Conservation (phyloP, 148 eudicot genomes). For the Agrostemma githago region DNA sequence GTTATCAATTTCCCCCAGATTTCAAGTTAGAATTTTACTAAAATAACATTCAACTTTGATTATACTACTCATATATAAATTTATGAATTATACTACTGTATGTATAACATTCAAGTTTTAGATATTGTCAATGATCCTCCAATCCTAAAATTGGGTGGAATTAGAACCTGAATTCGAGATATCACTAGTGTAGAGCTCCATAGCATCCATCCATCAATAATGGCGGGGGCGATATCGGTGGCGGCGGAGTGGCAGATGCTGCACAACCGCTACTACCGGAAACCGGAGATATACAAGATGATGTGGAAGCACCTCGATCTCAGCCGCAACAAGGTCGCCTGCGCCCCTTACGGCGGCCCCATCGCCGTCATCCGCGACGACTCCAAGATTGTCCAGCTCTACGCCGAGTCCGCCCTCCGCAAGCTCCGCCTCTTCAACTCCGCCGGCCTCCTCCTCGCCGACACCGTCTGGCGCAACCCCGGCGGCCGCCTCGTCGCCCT, state of each 20-base stretch:
- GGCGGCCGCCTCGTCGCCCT: constrained; percentile 80
- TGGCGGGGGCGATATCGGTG: constrained; percentile 50
- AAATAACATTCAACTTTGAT: too few relatives aligned
- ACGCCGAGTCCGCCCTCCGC: constrained; percentile 88
- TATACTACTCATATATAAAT: too few relatives aligned
- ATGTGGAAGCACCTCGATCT: constrained; percentile 84
- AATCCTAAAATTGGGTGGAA: too few relatives aligned
- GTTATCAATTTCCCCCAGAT: too few relatives aligned
- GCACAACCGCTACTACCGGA: constrained; percentile 85
- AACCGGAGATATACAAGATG: constrained; percentile 73
- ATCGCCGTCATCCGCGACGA: constrained; percentile 94
- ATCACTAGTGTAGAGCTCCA: too few relatives aligned
- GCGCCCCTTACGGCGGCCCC: constrained; percentile 89
- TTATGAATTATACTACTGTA: too few relatives aligned
- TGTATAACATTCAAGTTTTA: too few relatives aligned
- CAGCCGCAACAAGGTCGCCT: constrained; percentile 83
- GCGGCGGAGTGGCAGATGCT: constrained; percentile 99
- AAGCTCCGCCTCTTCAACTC: constrained; percentile 89
- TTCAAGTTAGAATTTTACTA: too few relatives aligned
- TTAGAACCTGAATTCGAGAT: too few relatives aligned
- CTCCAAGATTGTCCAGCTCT: constrained; percentile 91
- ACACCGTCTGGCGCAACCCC: constrained; percentile 79
- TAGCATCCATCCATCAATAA: too few relatives aligned
- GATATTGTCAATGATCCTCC: too few relatives aligned
- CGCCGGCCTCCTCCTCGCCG: constrained; percentile 64